Evolutionary conservation across 495 filamentous ascomycete genomes (phyloP), one percentile per base, ranked within the genome.

Genomic region (Penicillium samsonianum): DNA sequence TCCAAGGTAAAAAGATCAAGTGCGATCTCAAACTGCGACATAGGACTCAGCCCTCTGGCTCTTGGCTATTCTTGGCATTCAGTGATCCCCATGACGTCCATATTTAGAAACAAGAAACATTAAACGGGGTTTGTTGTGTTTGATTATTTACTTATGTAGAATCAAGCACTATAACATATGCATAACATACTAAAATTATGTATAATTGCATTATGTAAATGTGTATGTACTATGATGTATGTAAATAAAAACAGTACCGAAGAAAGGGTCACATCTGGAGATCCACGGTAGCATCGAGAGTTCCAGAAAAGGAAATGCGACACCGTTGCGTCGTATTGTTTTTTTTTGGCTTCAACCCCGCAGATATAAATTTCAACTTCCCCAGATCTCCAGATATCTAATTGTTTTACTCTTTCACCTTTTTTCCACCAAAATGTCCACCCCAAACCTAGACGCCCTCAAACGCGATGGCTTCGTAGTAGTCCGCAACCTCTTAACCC

Each of bases 381-480:
- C 12, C 31, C 5, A 50, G 10, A 26, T 40, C 20, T 40, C 19
- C 30, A 33, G 30, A 30, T 28, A 37, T 23, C 47, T 16, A 12
- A 31, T 14, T n/a, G 8, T n/a, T 11, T 35, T 11, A 37, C 25
- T 37, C 37, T 41, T 23, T 20, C 43, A 46, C 45, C 23, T 22
- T 25, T 26, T 11, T 16, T 26, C 35, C 30, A 11, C 23, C 38
- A 56, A 12, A 17, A 68, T 67, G 66, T 38, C 65, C 30, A 73
- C 67, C 23, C 59, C 71, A 35, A 59, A 77, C 64, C 71, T 78
- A 22, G 67, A 73, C 47, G 65, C 75, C 53, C 75, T 80, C 61
- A 68, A 76, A 63, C 69, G 71, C 59, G 72, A 80, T 61, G 79
- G 79, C 71, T 81, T 75, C 69, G 76, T 80, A 37, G 64, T 71